These are phyloP conservation scores for Jacaranda copaia DNA, from an alignment of 257 asterid genomes.

Conservation along the genomic window DNA sequence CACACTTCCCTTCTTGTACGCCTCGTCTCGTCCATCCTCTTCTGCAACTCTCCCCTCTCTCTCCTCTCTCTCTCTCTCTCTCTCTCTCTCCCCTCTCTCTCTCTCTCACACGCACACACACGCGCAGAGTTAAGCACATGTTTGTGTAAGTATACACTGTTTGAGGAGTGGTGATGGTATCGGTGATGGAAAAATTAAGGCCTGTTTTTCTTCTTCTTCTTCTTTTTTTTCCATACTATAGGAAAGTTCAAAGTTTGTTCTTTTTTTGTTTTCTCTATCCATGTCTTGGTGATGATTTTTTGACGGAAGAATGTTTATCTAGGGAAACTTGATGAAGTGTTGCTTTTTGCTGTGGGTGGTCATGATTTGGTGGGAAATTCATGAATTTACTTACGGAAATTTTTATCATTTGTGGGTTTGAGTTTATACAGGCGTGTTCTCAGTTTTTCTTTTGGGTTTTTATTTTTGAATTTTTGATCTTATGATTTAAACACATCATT, in stretches of 20 bases:
- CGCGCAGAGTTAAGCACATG: background rate
- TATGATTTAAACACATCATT: slow-evolving; percentile 15
- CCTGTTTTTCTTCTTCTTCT: background rate
- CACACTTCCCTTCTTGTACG: slow-evolving; percentile 40
- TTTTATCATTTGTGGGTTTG: slow-evolving; percentile 27
- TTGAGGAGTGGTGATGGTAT: slow-evolving; percentile 30
- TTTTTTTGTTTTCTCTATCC: background rate
- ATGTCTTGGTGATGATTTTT: background rate
- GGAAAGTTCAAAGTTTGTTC: background rate
- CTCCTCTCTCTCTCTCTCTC: background rate
- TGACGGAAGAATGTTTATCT: background rate
- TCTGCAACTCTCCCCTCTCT: slow-evolving; percentile 30
- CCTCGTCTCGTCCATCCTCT: slow-evolving; percentile 14
- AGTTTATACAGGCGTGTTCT: slow-evolving; percentile 11
- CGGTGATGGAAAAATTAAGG: slow-evolving; percentile 32
- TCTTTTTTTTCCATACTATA: background rate
- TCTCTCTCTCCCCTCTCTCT: slow-evolving; percentile 25
- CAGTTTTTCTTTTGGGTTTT: background rate
- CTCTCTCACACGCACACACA: background rate
- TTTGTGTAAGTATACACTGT: background rate
- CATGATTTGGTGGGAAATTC: background rate
- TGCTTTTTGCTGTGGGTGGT: slow-evolving; percentile 20
- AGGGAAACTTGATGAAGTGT: slow-evolving; percentile 16
- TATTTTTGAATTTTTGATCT: background rate
- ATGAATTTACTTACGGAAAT: slow-evolving; percentile 21